Base-by-base conservation (phyloP, 2,329 filamentous ascomycete species). In the Colletotrichum aenigma region DNA sequence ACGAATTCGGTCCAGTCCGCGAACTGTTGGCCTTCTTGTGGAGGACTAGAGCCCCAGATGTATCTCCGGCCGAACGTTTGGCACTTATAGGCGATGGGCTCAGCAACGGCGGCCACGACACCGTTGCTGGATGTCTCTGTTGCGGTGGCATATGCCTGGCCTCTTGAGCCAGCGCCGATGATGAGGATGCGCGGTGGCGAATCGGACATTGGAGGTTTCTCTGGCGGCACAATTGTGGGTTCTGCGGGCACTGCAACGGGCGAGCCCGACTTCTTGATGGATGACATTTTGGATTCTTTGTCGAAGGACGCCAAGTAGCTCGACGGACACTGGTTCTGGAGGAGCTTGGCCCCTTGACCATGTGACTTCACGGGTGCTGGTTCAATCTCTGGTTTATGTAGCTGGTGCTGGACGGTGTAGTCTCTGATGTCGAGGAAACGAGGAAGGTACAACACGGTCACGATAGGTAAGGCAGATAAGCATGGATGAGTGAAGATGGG, bases 111-210 rank as follows among this genome's bases (percentile, higher is more conserved):
- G 26, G 90, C 91, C 75, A 98, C 91, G 36, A 93, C 82, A 7
- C 93, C 95, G 78, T 92, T 90, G 75, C 91, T 93, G 21, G 91
- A 91, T 18, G 88, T 87, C n/a, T 86, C 84, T 10, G 95, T 92
- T 68, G 93, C 93, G 75, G 89, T 88, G 36, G 93, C 94, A 82
- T 97, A 98, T 34, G 92, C 90, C 67, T 90, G 89, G 16, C 96
- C 96, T 43, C 96, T 92, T 64, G 94, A 95, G 38, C 96, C 95
- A 9, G 95, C 95, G 24, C 96, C 96, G 79, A 98, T 93, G 80
- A 98, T 90, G 71, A 97, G 88, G 80, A 97, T 91, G 66, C 93
- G 91, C 4, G 93, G 91, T 28, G 91, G 89, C 36, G 82, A 85
- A 7, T 84, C 81, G 4, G 90, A 90, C 82, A 86, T 84, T 58